Evolutionary conservation across 2,329 filamentous ascomycete genomes (phyloP).

Genomic region (Diaporthe sp.): DNA sequence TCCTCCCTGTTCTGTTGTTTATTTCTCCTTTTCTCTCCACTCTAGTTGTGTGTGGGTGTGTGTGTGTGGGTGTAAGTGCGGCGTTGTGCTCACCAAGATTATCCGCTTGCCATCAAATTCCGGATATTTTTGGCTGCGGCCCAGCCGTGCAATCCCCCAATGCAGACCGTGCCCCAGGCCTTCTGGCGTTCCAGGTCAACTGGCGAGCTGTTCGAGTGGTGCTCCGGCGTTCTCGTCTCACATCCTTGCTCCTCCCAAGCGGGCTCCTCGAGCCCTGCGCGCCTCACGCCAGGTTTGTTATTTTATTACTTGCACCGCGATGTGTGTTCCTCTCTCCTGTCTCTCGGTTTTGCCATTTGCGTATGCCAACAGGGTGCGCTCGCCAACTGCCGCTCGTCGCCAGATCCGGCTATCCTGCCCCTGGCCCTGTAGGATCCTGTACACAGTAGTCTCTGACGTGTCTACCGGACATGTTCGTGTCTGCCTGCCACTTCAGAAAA

Average conservation of each 20-base stretch:
- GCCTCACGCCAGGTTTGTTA: slow-evolving; percentile 1
- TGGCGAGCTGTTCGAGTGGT: background rate
- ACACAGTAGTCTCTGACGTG: slow-evolving; percentile 19
- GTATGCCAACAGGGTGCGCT: background rate
- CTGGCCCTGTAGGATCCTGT: background rate
- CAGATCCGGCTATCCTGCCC: background rate
- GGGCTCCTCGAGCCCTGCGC: background rate
- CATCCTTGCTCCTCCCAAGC: slow-evolving; percentile 1
- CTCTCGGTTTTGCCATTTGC: background rate
- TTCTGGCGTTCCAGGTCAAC: background rate
- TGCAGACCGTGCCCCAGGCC: background rate
- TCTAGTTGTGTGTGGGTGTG: background rate
- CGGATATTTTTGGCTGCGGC: slow-evolving; percentile 9
- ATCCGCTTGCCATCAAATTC: background rate
- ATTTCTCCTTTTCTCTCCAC: background rate
- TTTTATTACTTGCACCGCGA: background rate
- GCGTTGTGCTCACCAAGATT: slow-evolving; percentile 5
- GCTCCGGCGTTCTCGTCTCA: background rate
- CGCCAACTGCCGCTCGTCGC: background rate
- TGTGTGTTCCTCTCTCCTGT: background rate
- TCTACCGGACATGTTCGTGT: background rate
- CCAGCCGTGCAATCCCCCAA: slow-evolving; percentile 2
- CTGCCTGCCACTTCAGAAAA: background rate
- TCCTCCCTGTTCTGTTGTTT: background rate
- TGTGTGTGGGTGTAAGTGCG: slow-evolving; percentile 3